These are phyloP conservation scores for Tulasnella sp. DNA, from an alignment of 768 basidiomycete species.

Conservation along the genomic window DNA sequence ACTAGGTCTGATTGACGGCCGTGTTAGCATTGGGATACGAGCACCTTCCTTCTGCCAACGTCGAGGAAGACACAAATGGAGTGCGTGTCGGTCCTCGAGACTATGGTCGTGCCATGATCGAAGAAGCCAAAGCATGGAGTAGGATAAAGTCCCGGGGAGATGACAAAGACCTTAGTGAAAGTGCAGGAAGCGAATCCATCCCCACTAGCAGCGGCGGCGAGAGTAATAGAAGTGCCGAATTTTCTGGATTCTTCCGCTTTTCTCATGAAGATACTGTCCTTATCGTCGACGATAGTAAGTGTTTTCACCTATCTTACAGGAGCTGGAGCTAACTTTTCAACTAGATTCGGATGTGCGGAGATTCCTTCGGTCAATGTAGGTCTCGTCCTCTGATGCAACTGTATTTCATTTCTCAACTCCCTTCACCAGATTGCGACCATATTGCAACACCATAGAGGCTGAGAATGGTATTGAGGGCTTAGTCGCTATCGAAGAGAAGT, in stretches of 20 bases:
- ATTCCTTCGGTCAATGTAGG: constrained; percentile 36
- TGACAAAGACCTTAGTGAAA: background rate
- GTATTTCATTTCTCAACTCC: background rate
- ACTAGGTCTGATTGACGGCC: background rate
- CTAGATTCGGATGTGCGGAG: constrained; percentile 36
- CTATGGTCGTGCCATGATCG: constrained; percentile 40
- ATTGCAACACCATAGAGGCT: constrained; percentile 37
- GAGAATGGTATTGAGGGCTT: constrained; percentile 36
- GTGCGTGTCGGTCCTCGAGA: constrained; percentile 23
- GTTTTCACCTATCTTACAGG: background rate
- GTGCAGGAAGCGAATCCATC: constrained; percentile 29
- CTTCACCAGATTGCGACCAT: constrained; percentile 36
- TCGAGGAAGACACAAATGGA: constrained; percentile 30
- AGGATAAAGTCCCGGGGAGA: background rate
- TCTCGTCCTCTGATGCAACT: background rate
- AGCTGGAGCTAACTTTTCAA: background rate
- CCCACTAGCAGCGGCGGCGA: constrained; percentile 27
- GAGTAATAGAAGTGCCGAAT: constrained; percentile 36
- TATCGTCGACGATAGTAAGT: constrained; percentile 33
- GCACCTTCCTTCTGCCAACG: constrained; percentile 36
- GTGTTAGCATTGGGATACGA: constrained; percentile 34
- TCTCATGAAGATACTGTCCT: constrained; percentile 37
- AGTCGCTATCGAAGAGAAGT: constrained; percentile 27
- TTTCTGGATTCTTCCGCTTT: constrained; percentile 37
- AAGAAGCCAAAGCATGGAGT: constrained; percentile 41